phyloP scores from a whole-genome alignment of 2,329 filamentous ascomycete genomes.

The Chaetomium sp. region DNA sequence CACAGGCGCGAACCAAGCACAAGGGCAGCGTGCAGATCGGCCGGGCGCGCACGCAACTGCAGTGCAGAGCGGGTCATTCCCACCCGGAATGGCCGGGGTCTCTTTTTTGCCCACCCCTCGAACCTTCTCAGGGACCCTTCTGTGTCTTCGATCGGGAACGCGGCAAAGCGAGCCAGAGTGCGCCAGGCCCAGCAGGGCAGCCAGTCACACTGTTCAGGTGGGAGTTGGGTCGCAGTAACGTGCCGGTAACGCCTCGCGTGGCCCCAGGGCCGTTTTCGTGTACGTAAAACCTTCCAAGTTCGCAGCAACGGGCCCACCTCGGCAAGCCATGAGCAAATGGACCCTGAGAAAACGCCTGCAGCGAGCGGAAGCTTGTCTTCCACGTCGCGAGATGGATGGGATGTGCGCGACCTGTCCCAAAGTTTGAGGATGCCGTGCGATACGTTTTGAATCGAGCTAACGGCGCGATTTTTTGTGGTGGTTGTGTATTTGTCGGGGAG shows the following conservation, averaged over 20 bases:
- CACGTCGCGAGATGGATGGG: background rate
- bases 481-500: background rate
- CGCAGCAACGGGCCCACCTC: constrained; percentile 10
- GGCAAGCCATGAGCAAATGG: constrained; percentile 2
- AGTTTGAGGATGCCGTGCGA: too few relatives aligned
- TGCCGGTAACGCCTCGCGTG: constrained; percentile 16
- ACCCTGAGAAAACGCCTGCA: background rate
- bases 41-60: too few relatives aligned
- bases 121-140: background rate
- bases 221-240: constrained; percentile 1
- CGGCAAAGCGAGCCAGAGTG: background rate
- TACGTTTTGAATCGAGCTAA: too few relatives aligned
- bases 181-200: background rate
- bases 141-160: too few relatives aligned
- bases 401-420: background rate
- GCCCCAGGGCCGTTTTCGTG: constrained; percentile 17
- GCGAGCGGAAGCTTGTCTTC: constrained; percentile 11
- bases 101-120: background rate
- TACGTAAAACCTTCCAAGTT: constrained; percentile 27
- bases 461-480: background rate
- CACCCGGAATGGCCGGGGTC: constrained; percentile 10
- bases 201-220: constrained; percentile 10
- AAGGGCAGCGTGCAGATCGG: too few relatives aligned
- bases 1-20: background rate
- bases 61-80: constrained; percentile 19